phyloP scores from a whole-genome alignment of 441 rosid genomes.

The Dalechampia spathulata region DNA sequence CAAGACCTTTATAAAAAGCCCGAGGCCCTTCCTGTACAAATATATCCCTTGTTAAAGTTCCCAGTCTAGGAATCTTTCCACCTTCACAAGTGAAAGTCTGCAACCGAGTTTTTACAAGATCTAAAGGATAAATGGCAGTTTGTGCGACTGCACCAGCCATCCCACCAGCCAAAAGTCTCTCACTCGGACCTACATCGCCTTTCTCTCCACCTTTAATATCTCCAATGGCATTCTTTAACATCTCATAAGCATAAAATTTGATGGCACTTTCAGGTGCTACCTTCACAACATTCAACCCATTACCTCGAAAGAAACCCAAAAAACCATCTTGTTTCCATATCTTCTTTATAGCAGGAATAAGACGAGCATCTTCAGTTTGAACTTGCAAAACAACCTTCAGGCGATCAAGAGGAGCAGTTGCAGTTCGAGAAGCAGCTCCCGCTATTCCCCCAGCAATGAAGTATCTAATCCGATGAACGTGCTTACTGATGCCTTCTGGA shows the following conservation, averaged over 20 bases:
- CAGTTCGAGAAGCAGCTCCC: conserved; percentile 96
- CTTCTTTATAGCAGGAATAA: conserved; percentile 58
- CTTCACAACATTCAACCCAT: conserved; percentile 88
- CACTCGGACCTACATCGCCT: conserved; percentile 55
- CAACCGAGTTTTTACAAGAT: conserved; percentile 87
- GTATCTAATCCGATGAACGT: conserved; percentile 60
- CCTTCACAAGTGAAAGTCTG: conserved; percentile 66
- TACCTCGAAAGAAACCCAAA: conserved; percentile 85
- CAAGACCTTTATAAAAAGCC: conserved; percentile 91
- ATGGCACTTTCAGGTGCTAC: conserved; percentile 99
- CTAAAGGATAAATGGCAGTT: conserved; percentile 79
- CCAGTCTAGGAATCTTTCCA: conserved; percentile 62
- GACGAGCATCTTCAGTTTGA: conserved; percentile 49
- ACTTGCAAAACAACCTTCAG: conserved; percentile 86
- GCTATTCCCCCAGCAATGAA: conserved; percentile 95
- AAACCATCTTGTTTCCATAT: conserved; percentile 72
- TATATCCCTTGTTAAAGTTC: conserved; percentile 62
- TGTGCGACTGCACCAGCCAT: conserved; percentile 93
- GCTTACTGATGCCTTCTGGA: conserved; percentile 90
- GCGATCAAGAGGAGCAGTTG: conserved; percentile 92
- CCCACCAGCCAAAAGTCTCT: conserved; percentile 88
- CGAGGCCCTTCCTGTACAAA: conserved; percentile 89
- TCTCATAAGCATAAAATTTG: conserved; percentile 81
- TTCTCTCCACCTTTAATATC: conserved; percentile 41
- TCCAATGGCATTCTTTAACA: conserved; percentile 55